Percentiles rank a stretch among this genome's conserved stretches.
phyloP scores from a whole-genome alignment of 768 basidiomycete species.

The Cystoderma amianthinum region DNA sequence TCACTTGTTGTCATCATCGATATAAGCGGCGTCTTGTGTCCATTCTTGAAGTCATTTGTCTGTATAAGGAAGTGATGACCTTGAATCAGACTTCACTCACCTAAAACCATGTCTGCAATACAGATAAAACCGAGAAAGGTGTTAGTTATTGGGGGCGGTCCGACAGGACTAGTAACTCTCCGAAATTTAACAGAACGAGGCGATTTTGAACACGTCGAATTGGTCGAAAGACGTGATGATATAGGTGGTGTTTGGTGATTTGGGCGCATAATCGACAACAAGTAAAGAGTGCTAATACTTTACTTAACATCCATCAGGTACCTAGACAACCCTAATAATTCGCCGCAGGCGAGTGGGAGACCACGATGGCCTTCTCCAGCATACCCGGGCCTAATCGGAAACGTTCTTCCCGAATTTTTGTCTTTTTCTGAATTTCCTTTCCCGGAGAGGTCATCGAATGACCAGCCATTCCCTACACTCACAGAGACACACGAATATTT shows the following conservation, averaged over 20 bases:
- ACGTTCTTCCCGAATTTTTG: conserved; percentile 39
- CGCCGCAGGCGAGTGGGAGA: neutral
- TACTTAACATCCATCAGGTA: conserved; percentile 15
- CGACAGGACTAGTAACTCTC: conserved; percentile 39
- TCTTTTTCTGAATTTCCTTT: conserved; percentile 30
- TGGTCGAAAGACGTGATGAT: conserved; percentile 38
- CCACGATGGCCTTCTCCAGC: conserved; percentile 40
- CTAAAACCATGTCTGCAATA: too few species aligned
- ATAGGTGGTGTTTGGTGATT: conserved; percentile 47
- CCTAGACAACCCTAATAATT: conserved; percentile 15
- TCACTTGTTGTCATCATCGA: too few species aligned
- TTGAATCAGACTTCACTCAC: too few species aligned
- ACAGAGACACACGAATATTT: conserved; percentile 30
- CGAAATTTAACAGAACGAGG: conserved; percentile 39
- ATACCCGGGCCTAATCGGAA: conserved; percentile 41
- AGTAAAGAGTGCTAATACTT: neutral
- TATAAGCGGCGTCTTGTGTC: too few species aligned
- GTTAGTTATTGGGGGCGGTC: conserved; percentile 40
- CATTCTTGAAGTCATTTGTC: too few species aligned
- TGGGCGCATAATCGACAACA: neutral
- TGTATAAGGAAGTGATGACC: too few species aligned
- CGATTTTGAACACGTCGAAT: conserved; percentile 32
- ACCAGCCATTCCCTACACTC: conserved; percentile 34
- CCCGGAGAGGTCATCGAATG: conserved; percentile 16
- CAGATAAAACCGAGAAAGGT: conserved; percentile 18